phyloP scores from a whole-genome alignment of 2,329 filamentous ascomycete genomes.

The Clonostachys sp. region DNA sequence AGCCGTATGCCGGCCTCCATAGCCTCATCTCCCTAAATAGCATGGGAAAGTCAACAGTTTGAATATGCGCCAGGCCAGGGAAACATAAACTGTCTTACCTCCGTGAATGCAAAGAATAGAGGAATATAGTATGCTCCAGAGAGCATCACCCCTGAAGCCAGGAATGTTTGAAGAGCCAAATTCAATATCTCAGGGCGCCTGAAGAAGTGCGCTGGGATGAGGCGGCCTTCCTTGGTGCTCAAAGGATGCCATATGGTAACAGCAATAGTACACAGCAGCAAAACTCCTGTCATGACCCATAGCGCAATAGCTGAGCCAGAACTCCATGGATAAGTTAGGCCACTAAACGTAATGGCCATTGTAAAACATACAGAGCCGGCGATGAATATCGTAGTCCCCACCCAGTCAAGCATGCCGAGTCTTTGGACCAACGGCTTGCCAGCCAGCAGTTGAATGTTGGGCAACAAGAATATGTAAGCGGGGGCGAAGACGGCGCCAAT shows the following conservation, averaged over 20 bases:
- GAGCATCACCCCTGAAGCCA: slow-evolving; percentile 9
- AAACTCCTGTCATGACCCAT: slow-evolving; percentile 31
- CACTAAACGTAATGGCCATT: slow-evolving; percentile 42
- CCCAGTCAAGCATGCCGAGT: slow-evolving; percentile 30
- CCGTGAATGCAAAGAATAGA: slow-evolving; percentile 41
- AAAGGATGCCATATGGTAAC: slow-evolving; percentile 31
- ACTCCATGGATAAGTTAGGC: slow-evolving; percentile 36
- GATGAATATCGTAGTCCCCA: slow-evolving; percentile 31
- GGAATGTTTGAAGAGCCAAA: slow-evolving; percentile 11
- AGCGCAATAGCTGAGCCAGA: slow-evolving; percentile 33
- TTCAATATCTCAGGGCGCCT: slow-evolving; percentile 3
- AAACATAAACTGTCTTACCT: slow-evolving; percentile 1
- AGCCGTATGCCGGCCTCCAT: slow-evolving; percentile 28
- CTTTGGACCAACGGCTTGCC: slow-evolving; percentile 12
- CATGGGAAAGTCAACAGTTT: not conserved
- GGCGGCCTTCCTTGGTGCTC: not conserved
- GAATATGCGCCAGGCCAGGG: not conserved
- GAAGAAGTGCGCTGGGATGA: too few species aligned
- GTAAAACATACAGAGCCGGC: slow-evolving; percentile 29
- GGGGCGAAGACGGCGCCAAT: slow-evolving; percentile 26
- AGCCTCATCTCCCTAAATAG: slow-evolving; percentile 22
- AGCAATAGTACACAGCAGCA: slow-evolving; percentile 31
- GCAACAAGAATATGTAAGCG: slow-evolving; percentile 15
- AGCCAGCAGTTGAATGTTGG: slow-evolving; percentile 4
- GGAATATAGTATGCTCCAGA: slow-evolving; percentile 36